Evolutionary conservation across 192 early-diverging fungal species (phyloP).

Genomic region (Kappamyces sp.): DNA sequence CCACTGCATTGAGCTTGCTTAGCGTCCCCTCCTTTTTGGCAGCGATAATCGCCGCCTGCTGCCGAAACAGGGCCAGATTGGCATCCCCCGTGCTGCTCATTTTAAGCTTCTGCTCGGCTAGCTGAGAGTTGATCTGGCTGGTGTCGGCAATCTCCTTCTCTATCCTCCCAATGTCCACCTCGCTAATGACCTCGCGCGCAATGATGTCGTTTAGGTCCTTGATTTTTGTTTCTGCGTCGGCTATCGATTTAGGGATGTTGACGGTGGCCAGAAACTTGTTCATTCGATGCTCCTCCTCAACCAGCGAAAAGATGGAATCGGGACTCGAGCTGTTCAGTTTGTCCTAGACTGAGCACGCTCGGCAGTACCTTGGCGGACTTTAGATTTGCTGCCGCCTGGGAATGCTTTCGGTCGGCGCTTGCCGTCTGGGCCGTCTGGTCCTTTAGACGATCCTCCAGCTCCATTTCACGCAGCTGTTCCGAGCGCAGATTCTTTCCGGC

Average conservation of each 20-base stretch:
- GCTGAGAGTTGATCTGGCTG: constrained; percentile 38
- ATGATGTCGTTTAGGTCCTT: constrained; percentile 42
- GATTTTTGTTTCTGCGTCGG: constrained; percentile 32
- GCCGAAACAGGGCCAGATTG: constrained; percentile 55
- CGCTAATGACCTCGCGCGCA: constrained; percentile 32
- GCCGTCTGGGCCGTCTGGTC: constrained; percentile 41
- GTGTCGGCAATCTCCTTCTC: constrained; percentile 46
- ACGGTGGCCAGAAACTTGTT: constrained; percentile 51
- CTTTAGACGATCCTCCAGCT: constrained; percentile 27
- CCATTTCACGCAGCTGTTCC: constrained; percentile 43
- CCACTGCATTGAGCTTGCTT: constrained; percentile 24
- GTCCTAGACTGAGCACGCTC: constrained; percentile 20
- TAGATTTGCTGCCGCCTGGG: constrained; percentile 27
- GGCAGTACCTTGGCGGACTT: constrained; percentile 40
- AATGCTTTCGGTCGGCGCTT: constrained; percentile 38
- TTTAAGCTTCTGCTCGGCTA: constrained; percentile 44
- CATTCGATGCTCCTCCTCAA: constrained; percentile 56
- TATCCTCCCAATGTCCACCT: constrained; percentile 37
- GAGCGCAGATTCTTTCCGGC: constrained; percentile 49
- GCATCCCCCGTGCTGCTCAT: constrained; percentile 45
- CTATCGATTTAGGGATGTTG: constrained; percentile 49
- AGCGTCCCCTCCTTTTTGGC: constrained; percentile 56
- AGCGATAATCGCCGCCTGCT: constrained; percentile 54
- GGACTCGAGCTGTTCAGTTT: constrained; percentile 32
- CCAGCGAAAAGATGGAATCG: constrained; percentile 40